Base-by-base conservation (phyloP, 2,329 filamentous ascomycete species). In the Nannizzia gypsea region DNA sequence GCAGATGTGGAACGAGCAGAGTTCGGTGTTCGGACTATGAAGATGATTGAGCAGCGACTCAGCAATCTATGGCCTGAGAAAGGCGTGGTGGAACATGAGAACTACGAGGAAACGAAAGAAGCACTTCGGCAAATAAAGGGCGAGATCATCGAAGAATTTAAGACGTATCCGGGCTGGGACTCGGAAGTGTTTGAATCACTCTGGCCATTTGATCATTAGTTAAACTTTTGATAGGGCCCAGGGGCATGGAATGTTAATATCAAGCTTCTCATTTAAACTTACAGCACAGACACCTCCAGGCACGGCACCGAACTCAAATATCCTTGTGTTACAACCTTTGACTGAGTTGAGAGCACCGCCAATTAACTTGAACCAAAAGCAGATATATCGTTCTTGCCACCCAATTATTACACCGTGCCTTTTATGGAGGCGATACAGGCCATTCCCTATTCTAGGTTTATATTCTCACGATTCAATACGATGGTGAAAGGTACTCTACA, bases 151-250 rank as follows among this genome's bases (percentile, higher is more conserved):
- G 62, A 66, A 26, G 63, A 70, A 64, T 64, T 69, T 11, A 24
- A 46, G 55, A 65, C 65, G 42, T 64, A 67, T n/a, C 66, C 57
- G 6, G 66, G 67, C 5, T 63, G 68, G 63, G 66, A 69, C 59
- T 69, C 26, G 52, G 65, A 62, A 2, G 67, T 68, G 56, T 69
- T 66, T 34, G 48, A 66, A 62, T 61, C 59, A 3, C 65, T 62
- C 62, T 70, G 67, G 67, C 68, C 68, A 46, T 70, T 70, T 62
- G 66, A 68, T 20, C 15, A 11, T 3, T 34, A 34, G 11, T 34
- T 40, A 40, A 13, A 13, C 2, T n/a, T 40, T 15, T 11, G 36
- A n/a, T 11, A 40, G 2, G 31, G n/a, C n/a, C 28, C 28, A 31
- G 2, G 28, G 8, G 28, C 28, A 31, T 31, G 28, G 2, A 31